Conservation (phyloP, 139 green algal genomes). For the Chlorella sp. region DNA sequence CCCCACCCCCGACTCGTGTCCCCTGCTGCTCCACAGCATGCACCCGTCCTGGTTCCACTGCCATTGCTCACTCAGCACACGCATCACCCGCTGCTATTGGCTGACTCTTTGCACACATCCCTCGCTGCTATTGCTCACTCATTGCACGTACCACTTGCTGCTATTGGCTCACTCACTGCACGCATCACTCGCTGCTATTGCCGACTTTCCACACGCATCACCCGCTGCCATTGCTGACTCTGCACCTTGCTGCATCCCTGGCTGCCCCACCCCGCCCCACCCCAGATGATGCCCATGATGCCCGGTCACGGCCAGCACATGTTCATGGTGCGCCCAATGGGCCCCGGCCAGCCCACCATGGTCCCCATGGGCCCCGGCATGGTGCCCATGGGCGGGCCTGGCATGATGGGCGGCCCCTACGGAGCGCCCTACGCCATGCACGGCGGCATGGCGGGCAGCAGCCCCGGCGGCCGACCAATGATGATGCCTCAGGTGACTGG, state of each 20-base stretch:
- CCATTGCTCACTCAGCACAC: not conserved
- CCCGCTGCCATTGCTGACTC: not conserved
- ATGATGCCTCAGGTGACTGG: not conserved
- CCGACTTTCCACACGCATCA: no score
- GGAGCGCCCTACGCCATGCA: no score
- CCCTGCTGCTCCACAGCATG: not conserved
- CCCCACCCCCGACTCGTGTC: not conserved
- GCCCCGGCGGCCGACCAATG: not conserved
- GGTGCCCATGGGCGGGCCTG: not conserved
- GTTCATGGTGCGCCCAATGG: constrained; percentile 33
- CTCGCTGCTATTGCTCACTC: no score
- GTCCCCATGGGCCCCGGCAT: constrained; percentile 29
- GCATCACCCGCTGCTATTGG: no score
- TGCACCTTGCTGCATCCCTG: not conserved
- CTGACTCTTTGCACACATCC: not conserved
- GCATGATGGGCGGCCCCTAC: not conserved
- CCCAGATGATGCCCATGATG: constrained; percentile 15
- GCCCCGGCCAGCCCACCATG: constrained; percentile 27
- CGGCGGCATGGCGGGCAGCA: not conserved
- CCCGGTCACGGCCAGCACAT: constrained; percentile 18
- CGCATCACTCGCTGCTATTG: no score
- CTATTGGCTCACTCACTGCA: no score
- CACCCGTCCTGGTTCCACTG: no score
- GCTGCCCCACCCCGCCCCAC: not conserved
- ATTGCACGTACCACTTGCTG: no score